phyloP scores from a whole-genome alignment of 805 yeast species.

The Saitoella complicata region DNA sequence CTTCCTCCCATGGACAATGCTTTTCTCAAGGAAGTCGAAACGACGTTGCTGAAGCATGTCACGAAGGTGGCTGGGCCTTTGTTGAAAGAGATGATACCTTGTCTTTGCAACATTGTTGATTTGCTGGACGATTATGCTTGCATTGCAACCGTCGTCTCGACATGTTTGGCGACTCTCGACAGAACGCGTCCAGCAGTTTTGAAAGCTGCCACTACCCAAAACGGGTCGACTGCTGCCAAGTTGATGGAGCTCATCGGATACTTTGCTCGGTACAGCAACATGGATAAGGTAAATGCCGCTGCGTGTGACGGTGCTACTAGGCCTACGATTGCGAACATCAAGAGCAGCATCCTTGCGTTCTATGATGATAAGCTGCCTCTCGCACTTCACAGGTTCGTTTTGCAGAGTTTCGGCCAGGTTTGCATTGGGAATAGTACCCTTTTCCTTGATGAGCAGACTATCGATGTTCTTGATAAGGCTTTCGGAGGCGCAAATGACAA shows the following conservation, averaged over 20 bases:
- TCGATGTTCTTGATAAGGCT: slow-evolving; percentile 39
- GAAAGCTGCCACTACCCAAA: slow-evolving; percentile 28
- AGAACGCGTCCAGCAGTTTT: slow-evolving; percentile 30
- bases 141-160: not conserved
- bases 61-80: slow-evolving; percentile 38
- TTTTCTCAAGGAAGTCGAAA: slow-evolving; percentile 35
- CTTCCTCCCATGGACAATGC: slow-evolving; percentile 31
- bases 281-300: too few relatives aligned
- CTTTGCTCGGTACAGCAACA: too few relatives aligned
- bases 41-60: slow-evolving; percentile 34
- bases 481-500: slow-evolving; percentile 26
- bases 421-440: slow-evolving; percentile 49
- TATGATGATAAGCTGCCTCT: slow-evolving; percentile 24
- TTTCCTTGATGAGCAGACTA: slow-evolving; percentile 41
- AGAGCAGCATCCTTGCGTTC: slow-evolving; percentile 42
- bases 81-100: not conserved
- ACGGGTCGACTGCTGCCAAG: slow-evolving; percentile 17
- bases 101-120: not conserved
- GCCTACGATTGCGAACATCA: slow-evolving; percentile 38
- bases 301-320: slow-evolving; percentile 13
- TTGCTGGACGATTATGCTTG: too few relatives aligned
- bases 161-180: slow-evolving; percentile 29
- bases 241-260: too few relatives aligned
- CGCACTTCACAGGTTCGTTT: slow-evolving; percentile 33
- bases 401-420: slow-evolving; percentile 34